Base-by-base conservation (phyloP, 1,284 basidiomycete species). In the Moesziomyces sp. region DNA sequence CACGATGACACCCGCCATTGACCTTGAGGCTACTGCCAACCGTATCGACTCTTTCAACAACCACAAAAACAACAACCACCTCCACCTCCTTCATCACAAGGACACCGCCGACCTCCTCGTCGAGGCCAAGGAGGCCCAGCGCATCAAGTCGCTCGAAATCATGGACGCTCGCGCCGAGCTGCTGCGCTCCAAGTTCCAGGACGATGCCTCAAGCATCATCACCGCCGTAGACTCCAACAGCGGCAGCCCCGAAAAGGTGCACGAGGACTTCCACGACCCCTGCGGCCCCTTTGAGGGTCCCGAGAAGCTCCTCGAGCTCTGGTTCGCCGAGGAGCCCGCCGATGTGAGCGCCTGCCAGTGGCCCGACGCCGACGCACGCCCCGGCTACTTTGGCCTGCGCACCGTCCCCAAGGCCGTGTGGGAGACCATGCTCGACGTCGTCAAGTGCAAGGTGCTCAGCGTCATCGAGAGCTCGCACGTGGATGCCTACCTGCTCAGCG, bases 361-460 rank as follows among this genome's bases (percentile, higher is more conserved):
- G 71, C 52, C 69, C 21, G 71, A 67, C 43, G 48, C 58, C 11
- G 62, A 65, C 47, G 63, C 64, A 28, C 77, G 74, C 1, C 59
- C 58, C 51, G 57, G 51, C 50, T 58, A 77, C 44, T 65, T 76
- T 40, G 96, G 96, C 21, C 87, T 98, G 52, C 88, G 94, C 62
- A 89, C 88, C 78, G 91, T 99, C 46, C 88, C 90, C 72, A 88
- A 90, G 61, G 85, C 87, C 19, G 87, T 92, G 18, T 99, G 97
- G 97, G 94, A 98, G 86, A 91, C 92, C 68, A 97, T 99, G 94
- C 90, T 99, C 63, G 91, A 92, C 86, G 92, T 97, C 74, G 97
- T 99, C 84, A 91, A 93, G 85, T 99, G 97, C 88, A 95, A 98
- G 85, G 92, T 98, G 38, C 89, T 99, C 83, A 96, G 91, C 84